These are phyloP conservation scores for Amanita exitialis DNA, from an alignment of 768 basidiomycete species.

Conservation along the genomic window DNA sequence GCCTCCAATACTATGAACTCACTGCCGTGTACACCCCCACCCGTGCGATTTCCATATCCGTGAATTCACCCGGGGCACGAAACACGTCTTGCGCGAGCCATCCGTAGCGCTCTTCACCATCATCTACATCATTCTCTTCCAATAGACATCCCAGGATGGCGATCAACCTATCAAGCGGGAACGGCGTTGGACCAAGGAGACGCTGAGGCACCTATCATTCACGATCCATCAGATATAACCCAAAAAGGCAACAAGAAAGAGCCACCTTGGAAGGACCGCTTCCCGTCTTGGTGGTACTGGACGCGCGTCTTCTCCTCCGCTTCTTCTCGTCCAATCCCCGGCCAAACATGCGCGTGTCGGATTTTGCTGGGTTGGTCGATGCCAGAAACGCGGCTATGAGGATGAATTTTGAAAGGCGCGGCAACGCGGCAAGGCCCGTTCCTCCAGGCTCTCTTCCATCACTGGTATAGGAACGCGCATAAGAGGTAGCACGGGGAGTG, in stretches of 20 bases:
- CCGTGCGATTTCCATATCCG: slow-evolving; percentile 62
- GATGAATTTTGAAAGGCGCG: slow-evolving; percentile 65
- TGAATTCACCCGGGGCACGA: slow-evolving; percentile 55
- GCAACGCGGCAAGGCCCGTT: slow-evolving; percentile 29
- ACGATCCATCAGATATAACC: not conserved
- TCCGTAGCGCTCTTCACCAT: not conserved
- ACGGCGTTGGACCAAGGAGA: slow-evolving; percentile 69
- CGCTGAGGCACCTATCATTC: slow-evolving; percentile 53
- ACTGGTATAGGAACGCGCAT: not conserved
- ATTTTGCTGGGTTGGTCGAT: slow-evolving; percentile 75
- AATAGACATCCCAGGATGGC: slow-evolving; percentile 73
- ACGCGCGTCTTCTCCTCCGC: slow-evolving; percentile 22
- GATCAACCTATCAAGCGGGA: slow-evolving; percentile 70
- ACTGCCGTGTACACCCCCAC: slow-evolving; percentile 53
- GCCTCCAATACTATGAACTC: slow-evolving; percentile 15
- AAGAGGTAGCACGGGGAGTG: not conserved
- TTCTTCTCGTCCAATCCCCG: slow-evolving; percentile 59
- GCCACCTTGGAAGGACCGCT: slow-evolving; percentile 36
- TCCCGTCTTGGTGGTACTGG: slow-evolving; percentile 19
- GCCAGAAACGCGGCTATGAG: slow-evolving; percentile 73
- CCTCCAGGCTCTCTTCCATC: not conserved
- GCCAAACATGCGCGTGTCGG: slow-evolving; percentile 78
- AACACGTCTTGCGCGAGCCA: slow-evolving; percentile 37
- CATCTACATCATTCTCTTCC: slow-evolving; percentile 59
- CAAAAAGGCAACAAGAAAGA: not conserved